phyloP scores from a whole-genome alignment of 768 basidiomycete species.

The Rhizopogon vinicolor region DNA sequence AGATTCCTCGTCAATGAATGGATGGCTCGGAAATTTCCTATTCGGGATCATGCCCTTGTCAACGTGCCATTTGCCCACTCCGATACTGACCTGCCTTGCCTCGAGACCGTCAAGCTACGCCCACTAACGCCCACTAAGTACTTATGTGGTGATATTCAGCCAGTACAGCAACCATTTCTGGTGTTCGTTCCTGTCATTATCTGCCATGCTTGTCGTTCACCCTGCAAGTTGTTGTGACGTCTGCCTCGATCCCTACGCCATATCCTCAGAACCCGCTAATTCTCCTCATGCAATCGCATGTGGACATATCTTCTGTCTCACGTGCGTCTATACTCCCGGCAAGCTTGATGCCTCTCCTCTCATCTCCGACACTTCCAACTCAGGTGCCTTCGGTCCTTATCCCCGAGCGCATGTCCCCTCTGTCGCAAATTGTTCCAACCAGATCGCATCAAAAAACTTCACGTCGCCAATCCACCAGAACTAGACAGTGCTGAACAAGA shows the following conservation, averaged over 20 bases:
- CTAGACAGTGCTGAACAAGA: conserved; percentile 30
- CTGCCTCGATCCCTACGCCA: conserved; percentile 58
- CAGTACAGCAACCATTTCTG: no score
- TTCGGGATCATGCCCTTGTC: no score
- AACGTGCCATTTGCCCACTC: no score
- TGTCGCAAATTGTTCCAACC: conserved; percentile 58
- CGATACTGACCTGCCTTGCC: no score
- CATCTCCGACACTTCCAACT: conserved; percentile 1
- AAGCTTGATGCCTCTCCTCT: conserved; percentile 1
- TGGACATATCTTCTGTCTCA: conserved; percentile 71
- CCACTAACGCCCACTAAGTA: no score
- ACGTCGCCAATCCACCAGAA: conserved; percentile 48
- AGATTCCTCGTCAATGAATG: no score
- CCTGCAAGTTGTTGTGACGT: conserved; percentile 73
- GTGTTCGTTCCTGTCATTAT: conserved; percentile 12
- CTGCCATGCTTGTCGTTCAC: conserved; percentile 58
- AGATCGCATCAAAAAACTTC: conserved; percentile 62
- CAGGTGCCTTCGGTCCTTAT: conserved; percentile 54
- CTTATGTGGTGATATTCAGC: no score
- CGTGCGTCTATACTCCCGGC: conserved; percentile 38
- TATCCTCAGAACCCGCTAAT: conserved; percentile 43
- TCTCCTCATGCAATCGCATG: conserved; percentile 71
- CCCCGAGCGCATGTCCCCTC: conserved; percentile 55
- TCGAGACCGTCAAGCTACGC: no score
- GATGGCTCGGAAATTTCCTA: no score